These are phyloP conservation scores for Podaxis carcinomalis DNA, from an alignment of 768 basidiomycete genomes.

Conservation along the genomic window DNA sequence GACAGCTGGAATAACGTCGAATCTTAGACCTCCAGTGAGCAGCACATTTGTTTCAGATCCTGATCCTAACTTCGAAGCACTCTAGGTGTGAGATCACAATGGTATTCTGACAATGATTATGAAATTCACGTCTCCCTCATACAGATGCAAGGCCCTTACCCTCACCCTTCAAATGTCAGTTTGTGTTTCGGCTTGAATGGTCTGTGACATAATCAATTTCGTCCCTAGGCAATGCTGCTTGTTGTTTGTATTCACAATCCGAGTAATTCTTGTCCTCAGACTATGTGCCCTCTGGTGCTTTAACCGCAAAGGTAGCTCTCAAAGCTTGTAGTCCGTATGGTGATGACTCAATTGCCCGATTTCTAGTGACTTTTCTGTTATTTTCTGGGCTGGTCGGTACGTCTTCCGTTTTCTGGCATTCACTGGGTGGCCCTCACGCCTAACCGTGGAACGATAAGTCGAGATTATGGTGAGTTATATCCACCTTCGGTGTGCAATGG, in stretches of 20 bases:
- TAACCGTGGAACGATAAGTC: background rate
- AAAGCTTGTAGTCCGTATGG: background rate
- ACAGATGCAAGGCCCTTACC: background rate
- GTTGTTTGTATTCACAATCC: background rate
- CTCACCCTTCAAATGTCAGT: background rate
- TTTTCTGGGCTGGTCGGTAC: background rate
- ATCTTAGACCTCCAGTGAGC: background rate
- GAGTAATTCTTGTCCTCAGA: background rate
- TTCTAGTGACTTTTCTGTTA: background rate
- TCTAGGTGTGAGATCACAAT: background rate
- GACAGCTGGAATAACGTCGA: background rate
- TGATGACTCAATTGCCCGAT: background rate
- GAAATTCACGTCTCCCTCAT: background rate
- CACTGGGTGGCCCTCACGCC: background rate
- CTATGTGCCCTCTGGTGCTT: background rate
- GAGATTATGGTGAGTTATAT: background rate
- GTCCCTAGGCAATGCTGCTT: background rate
- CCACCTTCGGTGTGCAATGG: background rate
- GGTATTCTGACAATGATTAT: background rate
- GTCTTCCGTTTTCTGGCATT: background rate
- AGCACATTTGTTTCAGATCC: background rate
- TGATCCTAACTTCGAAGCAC: background rate
- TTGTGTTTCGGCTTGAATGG: background rate
- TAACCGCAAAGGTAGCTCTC: background rate
- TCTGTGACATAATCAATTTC: background rate